These are phyloP conservation scores for Candida maris DNA, from an alignment of 805 yeast species.

Conservation along the genomic window DNA sequence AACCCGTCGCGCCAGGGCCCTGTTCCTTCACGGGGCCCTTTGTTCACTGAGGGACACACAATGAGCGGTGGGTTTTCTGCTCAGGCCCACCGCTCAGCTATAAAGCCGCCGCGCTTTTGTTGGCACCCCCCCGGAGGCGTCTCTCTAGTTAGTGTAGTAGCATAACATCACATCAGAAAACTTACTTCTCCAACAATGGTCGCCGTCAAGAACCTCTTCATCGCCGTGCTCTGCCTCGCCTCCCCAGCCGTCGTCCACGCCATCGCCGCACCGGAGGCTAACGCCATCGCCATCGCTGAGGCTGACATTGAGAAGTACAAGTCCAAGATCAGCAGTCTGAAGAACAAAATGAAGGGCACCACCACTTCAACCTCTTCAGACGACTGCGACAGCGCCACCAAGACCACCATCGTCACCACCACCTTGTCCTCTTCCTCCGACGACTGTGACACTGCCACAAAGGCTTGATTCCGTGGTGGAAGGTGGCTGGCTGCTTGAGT, in stretches of 20 bases:
- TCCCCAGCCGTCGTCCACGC: conserved; percentile 13
- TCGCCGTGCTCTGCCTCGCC: conserved; percentile 7
- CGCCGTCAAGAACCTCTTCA: conserved; percentile 12
- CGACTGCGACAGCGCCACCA: conserved; percentile 9
- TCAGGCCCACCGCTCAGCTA: too few species aligned
- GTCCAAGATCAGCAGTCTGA: conserved; percentile 4
- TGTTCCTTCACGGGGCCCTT: too few species aligned
- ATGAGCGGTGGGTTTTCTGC: too few species aligned
- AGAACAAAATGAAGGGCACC: conserved; percentile 8
- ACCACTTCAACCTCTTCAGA: conserved; percentile 2
- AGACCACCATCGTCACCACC: background rate
- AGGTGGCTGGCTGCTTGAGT: conserved; percentile 1
- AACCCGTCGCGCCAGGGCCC: too few species aligned
- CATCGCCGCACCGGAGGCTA: conserved; percentile 10
- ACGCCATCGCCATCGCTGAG: conserved; percentile 6
- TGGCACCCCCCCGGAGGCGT: too few species aligned
- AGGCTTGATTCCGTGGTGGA: background rate
- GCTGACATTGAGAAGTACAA: conserved; percentile 9
- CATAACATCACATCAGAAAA: background rate
- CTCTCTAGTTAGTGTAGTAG: too few species aligned
- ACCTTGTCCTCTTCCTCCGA: conserved; percentile 3
- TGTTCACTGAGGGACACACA: too few species aligned
- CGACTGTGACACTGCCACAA: conserved; percentile 12
- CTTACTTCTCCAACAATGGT: conserved; percentile 9
- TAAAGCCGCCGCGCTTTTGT: too few species aligned